A percentile compares a stretch with the other conserved stretches of the same genome.
Evolutionary conservation across 108 stramenopile genomes (phyloP).

Genomic region (Conticribra guillardii): DNA sequence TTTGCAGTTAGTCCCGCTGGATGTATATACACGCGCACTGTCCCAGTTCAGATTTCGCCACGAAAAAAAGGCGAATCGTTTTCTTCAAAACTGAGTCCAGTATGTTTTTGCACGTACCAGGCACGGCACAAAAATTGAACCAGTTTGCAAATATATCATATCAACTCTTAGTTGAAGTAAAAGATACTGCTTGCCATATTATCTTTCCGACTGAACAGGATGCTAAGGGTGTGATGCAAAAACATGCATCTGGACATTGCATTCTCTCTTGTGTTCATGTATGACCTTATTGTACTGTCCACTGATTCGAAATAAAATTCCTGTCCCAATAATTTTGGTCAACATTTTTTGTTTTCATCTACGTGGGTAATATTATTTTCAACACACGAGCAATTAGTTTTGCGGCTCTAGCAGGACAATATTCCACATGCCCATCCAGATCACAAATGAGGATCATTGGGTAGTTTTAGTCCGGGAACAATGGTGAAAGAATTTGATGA

Average conservation of each 20-base stretch:
- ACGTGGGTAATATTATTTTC: background rate
- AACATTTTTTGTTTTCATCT: background rate
- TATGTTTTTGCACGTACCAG: too few species aligned
- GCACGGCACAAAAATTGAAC: too few species aligned
- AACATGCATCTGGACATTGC: conserved; percentile 56
- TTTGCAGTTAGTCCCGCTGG: too few species aligned
- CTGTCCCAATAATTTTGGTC: too few species aligned
- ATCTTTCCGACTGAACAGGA: conserved; percentile 62
- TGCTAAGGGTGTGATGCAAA: conserved; percentile 53
- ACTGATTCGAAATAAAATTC: background rate
- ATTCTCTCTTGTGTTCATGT: too few species aligned
- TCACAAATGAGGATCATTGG: conserved; percentile 70
- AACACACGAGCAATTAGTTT: conserved; percentile 41
- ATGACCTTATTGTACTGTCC: background rate
- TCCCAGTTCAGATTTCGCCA: too few species aligned
- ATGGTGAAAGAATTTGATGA: conserved; percentile 87
- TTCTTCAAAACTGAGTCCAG: too few species aligned
- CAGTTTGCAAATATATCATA: too few species aligned
- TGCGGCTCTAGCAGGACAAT: conserved; percentile 54
- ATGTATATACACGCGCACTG: too few species aligned
- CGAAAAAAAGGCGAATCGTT: too few species aligned
- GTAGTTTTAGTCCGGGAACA: conserved; percentile 72
- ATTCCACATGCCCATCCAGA: conserved; percentile 73
- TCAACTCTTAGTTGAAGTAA: conserved; percentile 70
- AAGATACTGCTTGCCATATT: conserved; percentile 83